phyloP scores from a whole-genome alignment of 495 filamentous ascomycete genomes.

The Hypomontagnella monticulosa region DNA sequence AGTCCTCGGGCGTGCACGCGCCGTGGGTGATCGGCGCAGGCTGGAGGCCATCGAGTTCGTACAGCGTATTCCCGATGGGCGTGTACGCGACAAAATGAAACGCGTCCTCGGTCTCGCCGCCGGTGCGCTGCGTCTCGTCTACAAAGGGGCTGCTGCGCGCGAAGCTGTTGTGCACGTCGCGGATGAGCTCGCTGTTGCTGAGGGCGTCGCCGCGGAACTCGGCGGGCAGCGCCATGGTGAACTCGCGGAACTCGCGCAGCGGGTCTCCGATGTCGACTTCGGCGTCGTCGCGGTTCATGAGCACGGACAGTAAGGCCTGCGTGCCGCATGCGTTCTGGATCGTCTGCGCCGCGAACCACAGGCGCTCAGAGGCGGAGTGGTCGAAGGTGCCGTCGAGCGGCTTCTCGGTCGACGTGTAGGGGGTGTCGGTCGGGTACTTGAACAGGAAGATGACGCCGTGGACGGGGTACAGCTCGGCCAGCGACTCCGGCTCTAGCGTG shows the following conservation, averaged over 20 bases:
- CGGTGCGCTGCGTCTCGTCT: conserved; percentile 79
- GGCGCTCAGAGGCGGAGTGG: conserved; percentile 70
- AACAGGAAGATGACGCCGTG: conserved; percentile 99
- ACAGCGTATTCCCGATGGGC: conserved; percentile 77
- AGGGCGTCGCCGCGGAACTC: conserved; percentile 73
- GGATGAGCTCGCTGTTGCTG: conserved; percentile 79
- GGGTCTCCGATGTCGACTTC: conserved; percentile 64
- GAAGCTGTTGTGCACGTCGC: conserved; percentile 93
- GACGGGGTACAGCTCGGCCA: conserved; percentile 81
- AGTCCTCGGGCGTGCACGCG: conserved; percentile 69
- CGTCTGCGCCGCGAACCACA: conserved; percentile 97
- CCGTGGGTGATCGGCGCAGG: conserved; percentile 92
- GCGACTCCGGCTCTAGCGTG: conserved; percentile 81
- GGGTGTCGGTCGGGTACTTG: conserved; percentile 87
- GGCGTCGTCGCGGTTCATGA: conserved; percentile 79
- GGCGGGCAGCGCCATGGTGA: conserved; percentile 85
- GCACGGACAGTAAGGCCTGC: conserved; percentile 90
- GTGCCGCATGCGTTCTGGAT: conserved; percentile 99
- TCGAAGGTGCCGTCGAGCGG: conserved; percentile 85
- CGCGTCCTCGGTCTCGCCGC: conserved; percentile 75
- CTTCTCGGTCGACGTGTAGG: conserved; percentile 64
- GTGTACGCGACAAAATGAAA: conserved; percentile 99
- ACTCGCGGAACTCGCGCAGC: conserved; percentile 85
- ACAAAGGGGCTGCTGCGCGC: conserved; percentile 87
- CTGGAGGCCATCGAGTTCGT: conserved; percentile 95